Conservation (phyloP, 2,329 filamentous ascomycete species). For the Epichloe brachyelytri region DNA sequence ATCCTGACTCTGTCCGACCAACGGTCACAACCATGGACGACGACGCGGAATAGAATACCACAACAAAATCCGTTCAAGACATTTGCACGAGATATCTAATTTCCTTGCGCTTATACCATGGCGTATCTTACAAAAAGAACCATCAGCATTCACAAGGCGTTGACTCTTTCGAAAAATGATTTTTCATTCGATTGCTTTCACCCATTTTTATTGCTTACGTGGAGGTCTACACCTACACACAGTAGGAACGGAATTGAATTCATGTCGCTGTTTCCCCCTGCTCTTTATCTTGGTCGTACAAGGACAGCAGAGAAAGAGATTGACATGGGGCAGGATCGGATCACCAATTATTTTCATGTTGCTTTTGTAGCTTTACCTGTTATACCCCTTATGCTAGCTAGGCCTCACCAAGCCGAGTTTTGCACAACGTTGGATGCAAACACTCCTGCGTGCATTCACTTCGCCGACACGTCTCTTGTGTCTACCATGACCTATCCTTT, state of each 20-base stretch:
- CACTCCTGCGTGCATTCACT: neutral
- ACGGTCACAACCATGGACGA: conserved; percentile 38
- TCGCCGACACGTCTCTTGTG: conserved; percentile 1
- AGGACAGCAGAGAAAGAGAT: neutral
- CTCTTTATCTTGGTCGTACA: neutral
- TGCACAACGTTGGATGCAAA: neutral
- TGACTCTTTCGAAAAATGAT: neutral
- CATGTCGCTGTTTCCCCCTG: neutral
- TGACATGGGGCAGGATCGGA: neutral
- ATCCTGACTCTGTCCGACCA: conserved; percentile 42
- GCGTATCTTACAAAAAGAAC: neutral
- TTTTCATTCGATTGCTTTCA: neutral
- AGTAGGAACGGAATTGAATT: neutral
- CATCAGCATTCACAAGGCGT: conserved; percentile 6
- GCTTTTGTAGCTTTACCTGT: neutral
- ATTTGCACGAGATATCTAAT: neutral
- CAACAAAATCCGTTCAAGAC: neutral
- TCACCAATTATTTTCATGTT: neutral
- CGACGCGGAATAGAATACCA: conserved; percentile 26
- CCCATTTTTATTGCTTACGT: neutral
- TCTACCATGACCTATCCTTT: neutral
- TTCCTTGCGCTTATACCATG: neutral
- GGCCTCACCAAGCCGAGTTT: neutral
- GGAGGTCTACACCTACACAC: neutral
- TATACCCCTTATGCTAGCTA: neutral